Base-by-base conservation (phyloP, 2,329 filamentous ascomycete species). In the Neofusicoccum umdonicola region DNA sequence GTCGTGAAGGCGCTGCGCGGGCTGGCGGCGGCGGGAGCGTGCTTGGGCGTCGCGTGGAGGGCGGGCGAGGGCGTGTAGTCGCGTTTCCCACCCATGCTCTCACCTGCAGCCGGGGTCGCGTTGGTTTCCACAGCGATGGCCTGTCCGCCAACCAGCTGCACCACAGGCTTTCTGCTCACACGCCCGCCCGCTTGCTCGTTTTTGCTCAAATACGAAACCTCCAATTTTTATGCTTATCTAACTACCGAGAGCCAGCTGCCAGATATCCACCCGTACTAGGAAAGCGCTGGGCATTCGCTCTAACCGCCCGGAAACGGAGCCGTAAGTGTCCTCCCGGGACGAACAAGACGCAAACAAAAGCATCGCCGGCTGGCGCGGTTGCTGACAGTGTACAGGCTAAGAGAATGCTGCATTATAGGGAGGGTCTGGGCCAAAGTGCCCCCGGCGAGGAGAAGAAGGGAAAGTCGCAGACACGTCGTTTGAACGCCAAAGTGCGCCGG, bases 251-350 rank as follows among this genome's bases (percentile, higher is more conserved):
- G 50, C 44, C 58, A 51, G 31, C 34, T 47, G 27, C 48, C 48
- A 63, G 39, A 56, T 54, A 54, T 51, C 61, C 61, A 54, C 61
- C 47, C 31, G n/a, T 35, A 37, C 19, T 39, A 19, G n/a, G 41
- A 60, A 60, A 60, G 56, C 41, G 56, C 56, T 60, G n/a, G 41
- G 42, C 56, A 60, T 60, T 47, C 42, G 42, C 56, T 60, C 56
- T 60, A 60, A 19, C 41, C 56, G 17, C 56, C 56, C 54, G 47
- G n/a, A 50, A 44, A 58, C 41, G 54, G n/a, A 44, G 54, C 54
- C 27, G 54, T 44, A 17, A 31, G 22, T 44, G 39, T 57, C 52
- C 52, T 57, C 39, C 54, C 13, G 51, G 35, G 19, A 57, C 37
- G 9, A 57, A 44, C 41, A 27, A 58, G 41, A 58, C 41, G 27